Evolutionary conservation across 1,284 basidiomycete genomes (phyloP).

Genomic region (Pyrrhoderma noxium): DNA sequence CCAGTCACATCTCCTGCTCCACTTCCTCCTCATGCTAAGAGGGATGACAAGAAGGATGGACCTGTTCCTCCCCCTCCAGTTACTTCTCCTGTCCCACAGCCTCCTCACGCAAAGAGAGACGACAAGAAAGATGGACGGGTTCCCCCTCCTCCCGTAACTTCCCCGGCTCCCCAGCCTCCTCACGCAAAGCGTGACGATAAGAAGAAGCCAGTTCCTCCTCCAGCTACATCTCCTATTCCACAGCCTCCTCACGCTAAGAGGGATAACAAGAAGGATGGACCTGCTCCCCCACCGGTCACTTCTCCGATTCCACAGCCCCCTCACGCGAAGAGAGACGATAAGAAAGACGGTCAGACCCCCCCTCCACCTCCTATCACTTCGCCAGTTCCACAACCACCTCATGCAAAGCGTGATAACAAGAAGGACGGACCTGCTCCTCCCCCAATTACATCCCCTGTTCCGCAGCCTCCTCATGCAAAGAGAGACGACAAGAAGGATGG

Average conservation of each 20-base stretch:
- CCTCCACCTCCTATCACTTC: neutral
- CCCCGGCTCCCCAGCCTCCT: neutral
- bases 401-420: neutral
- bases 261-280: neutral
- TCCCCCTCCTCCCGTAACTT: neutral
- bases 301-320: neutral
- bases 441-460: neutral
- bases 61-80: neutral
- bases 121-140: neutral
- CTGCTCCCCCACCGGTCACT: neutral
- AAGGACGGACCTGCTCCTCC: neutral
- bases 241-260: too few species aligned
- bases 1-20: neutral
- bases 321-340: neutral
- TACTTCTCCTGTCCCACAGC: neutral
- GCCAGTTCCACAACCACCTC: neutral
- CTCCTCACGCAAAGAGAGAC: neutral
- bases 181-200: neutral
- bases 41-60: neutral
- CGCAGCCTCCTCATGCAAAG: neutral
- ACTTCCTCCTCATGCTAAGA: neutral
- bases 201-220: too few species aligned
- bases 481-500: neutral
- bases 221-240: too few species aligned
- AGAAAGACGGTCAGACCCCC: neutral